Conservation (phyloP, 2,329 filamentous ascomycete species). For the Coniochaeta ligniaria region DNA sequence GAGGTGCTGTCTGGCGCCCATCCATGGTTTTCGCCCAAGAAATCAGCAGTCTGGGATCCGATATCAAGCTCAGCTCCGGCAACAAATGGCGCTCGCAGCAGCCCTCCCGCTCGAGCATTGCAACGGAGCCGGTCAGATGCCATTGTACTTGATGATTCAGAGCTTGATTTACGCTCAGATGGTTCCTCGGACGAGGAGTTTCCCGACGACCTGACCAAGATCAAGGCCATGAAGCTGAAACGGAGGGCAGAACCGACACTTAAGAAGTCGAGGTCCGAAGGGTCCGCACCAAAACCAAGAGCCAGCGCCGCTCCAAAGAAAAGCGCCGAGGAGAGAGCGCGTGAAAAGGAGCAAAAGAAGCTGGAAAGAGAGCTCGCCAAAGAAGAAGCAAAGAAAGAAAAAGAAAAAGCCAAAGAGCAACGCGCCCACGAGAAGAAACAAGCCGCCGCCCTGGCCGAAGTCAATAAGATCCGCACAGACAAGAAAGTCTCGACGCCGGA, state of each 20-base stretch:
- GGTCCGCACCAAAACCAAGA: constrained; percentile 12
- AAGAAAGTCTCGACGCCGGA: constrained; percentile 67
- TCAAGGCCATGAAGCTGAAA: constrained; percentile 11
- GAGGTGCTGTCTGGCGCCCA: neutral
- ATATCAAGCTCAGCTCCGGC: constrained; percentile 46
- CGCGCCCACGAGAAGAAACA: constrained; percentile 57
- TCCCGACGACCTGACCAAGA: constrained; percentile 38
- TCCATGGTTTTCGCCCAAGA: constrained; percentile 9
- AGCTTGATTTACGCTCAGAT: neutral
- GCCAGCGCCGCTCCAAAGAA: constrained; percentile 13
- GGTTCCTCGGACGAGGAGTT: constrained; percentile 36
- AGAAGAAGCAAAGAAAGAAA: constrained; percentile 53
- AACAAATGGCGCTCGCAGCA: neutral
- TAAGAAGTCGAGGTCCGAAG: neutral
- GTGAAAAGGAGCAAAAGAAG: constrained; percentile 31
- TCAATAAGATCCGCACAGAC: constrained; percentile 65
- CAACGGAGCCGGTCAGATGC: constrained; percentile 16
- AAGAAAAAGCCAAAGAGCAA: constrained; percentile 51
- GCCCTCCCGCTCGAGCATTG: constrained; percentile 6
- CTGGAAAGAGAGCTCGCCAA: constrained; percentile 45
- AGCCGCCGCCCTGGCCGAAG: constrained; percentile 60
- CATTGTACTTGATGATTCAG: constrained; percentile 27
- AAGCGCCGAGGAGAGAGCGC: constrained; percentile 27
- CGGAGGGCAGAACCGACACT: neutral
- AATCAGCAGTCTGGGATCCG: constrained; percentile 34